These are phyloP conservation scores for Chrysopogon serrulatus DNA, from an alignment of 176 grass and related monocot genomes.

Conservation along the genomic window DNA sequence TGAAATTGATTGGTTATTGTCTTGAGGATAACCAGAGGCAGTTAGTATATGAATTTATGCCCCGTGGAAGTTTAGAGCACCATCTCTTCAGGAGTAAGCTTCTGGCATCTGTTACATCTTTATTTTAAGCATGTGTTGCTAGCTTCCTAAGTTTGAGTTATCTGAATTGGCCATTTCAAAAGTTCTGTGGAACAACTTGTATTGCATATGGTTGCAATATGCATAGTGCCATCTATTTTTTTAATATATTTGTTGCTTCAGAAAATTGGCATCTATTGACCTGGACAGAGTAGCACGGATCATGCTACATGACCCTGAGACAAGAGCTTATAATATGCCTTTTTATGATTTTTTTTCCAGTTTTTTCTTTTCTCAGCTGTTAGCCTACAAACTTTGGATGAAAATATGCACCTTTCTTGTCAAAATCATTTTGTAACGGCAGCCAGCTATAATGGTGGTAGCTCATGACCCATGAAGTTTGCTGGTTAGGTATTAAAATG, in stretches of 20 bases:
- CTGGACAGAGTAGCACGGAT: neutral
- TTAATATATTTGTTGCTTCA: neutral
- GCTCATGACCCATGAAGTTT: neutral
- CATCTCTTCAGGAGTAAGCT: conserved; percentile 77
- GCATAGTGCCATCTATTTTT: neutral
- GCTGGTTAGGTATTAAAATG: neutral
- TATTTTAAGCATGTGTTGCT: neutral
- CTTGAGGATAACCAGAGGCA: conserved; percentile 70
- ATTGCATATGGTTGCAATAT: neutral
- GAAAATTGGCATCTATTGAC: neutral
- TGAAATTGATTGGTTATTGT: conserved; percentile 75
- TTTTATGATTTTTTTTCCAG: neutral
- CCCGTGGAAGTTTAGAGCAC: conserved; percentile 71
- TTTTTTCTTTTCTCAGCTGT: neutral
- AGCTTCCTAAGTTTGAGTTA: neutral
- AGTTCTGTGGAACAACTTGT: neutral
- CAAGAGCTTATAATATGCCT: neutral
- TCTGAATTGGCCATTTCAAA: neutral
- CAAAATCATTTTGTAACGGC: neutral
- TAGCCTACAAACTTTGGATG: neutral
- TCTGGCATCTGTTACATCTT: neutral
- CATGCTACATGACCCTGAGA: neutral
- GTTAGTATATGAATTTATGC: conserved; percentile 83
- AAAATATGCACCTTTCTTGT: neutral
- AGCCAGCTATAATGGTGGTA: neutral